Conservation (phyloP, 176 grass and related monocot species). For the Eremochloa ophiuroides region DNA sequence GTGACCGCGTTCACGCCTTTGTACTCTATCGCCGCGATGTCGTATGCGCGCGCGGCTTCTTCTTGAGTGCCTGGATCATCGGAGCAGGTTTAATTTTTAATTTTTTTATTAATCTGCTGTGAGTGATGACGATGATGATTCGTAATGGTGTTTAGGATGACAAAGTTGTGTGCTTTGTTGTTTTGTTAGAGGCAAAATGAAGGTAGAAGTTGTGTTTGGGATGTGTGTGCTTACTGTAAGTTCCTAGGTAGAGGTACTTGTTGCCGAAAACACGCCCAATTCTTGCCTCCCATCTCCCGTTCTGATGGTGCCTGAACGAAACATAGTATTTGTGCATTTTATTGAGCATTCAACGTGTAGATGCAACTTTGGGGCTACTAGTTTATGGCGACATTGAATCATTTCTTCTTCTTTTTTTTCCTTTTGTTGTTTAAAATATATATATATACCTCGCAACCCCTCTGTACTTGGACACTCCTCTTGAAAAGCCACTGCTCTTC, state of each 20-base stretch:
- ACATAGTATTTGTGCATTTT: not conserved
- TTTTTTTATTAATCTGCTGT: too few species aligned
- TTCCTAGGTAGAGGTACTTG: slow-evolving; percentile 76
- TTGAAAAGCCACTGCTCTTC: slow-evolving; percentile 71
- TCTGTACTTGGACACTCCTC: slow-evolving; percentile 72
- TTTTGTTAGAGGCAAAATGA: too few species aligned
- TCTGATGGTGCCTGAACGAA: slow-evolving; percentile 58
- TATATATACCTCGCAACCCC: slow-evolving; percentile 58
- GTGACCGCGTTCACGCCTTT: slow-evolving; percentile 66
- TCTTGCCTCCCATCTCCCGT: slow-evolving; percentile 76
- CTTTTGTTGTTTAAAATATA: not conserved
- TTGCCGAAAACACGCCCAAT: slow-evolving; percentile 67
- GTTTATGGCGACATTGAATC: not conserved
- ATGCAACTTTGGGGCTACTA: not conserved
- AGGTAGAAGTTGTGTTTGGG: not conserved
- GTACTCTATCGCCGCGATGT: slow-evolving; percentile 78
- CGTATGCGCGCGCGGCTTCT: slow-evolving; percentile 56
- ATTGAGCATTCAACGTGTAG: not conserved
- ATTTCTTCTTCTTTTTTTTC: not conserved
- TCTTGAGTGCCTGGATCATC: slow-evolving; percentile 58
- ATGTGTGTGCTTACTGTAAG: slow-evolving; percentile 36
- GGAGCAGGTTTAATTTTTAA: not conserved
- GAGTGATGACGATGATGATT: not conserved
- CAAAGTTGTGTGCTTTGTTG: not conserved
- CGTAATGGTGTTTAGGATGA: not conserved